phyloP scores from a whole-genome alignment of 2,329 filamentous ascomycete species.

The Alternaria sp. region DNA sequence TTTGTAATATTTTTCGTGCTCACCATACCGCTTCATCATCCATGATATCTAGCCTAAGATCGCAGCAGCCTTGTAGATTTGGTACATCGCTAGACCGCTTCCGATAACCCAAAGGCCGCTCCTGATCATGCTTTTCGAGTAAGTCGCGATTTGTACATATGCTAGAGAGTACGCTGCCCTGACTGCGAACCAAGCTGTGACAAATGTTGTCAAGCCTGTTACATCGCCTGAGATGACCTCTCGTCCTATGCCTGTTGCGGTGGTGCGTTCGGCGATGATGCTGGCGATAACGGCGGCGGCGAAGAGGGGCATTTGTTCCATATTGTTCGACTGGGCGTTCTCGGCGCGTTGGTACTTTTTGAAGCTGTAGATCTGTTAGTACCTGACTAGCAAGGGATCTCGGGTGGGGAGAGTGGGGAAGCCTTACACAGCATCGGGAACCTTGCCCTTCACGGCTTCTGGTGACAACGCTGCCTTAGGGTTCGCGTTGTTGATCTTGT shows the following conservation, averaged over 20 bases:
- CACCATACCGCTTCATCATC: not conserved
- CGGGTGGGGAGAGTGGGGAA: not conserved
- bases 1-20: not conserved
- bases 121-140: constrained; percentile 26
- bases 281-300: constrained; percentile 31
- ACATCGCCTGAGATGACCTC: constrained; percentile 18
- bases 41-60: constrained; percentile 19
- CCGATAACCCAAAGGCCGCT: constrained; percentile 25
- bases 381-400: too few relatives aligned
- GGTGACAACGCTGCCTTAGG: constrained; percentile 31
- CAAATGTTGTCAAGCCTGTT: constrained; percentile 28
- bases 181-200: constrained; percentile 26
- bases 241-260: constrained; percentile 18
- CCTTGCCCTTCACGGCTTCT: constrained; percentile 30
- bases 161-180: constrained; percentile 26
- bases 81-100: constrained; percentile 18
- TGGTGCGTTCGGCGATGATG: constrained; percentile 31
- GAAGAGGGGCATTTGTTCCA: constrained; percentile 36
- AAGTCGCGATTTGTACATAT: constrained; percentile 29
- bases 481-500: constrained; percentile 35
- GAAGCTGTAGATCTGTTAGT: constrained; percentile 13
- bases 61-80: constrained; percentile 33
- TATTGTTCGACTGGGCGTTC: constrained; percentile 32
- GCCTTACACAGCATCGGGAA: constrained; percentile 28
- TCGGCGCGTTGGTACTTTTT: constrained; percentile 37